These are phyloP conservation scores for Quercus alba DNA, from an alignment of 306 rosid species.

Conservation along the genomic window DNA sequence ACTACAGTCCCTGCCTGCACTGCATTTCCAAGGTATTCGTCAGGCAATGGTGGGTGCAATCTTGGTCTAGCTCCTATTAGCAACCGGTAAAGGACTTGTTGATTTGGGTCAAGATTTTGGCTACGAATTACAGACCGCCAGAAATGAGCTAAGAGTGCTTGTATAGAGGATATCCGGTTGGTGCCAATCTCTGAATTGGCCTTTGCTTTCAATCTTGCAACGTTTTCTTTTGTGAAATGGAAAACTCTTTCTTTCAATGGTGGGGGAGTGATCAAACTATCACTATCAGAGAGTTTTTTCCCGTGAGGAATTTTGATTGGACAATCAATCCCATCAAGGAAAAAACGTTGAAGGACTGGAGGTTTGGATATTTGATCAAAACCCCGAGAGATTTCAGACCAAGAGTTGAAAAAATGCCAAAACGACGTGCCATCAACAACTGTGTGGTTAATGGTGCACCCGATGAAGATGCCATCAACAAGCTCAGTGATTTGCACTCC, in stretches of 20 bases:
- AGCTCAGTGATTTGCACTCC: not conserved
- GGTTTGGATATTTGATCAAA: not conserved
- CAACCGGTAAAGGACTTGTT: not conserved
- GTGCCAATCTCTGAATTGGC: constrained; percentile 8
- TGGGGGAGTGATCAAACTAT: not conserved
- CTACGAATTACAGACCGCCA: not conserved
- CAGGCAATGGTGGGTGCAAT: not conserved
- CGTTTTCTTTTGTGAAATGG: not conserved
- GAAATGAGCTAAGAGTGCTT: constrained; percentile 6
- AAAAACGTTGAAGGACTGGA: not conserved
- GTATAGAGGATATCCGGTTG: not conserved
- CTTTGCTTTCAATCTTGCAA: not conserved
- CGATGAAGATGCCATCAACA: not conserved
- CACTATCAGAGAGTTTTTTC: too few species aligned
- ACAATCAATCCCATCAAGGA: not conserved
- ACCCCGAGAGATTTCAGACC: constrained; percentile 1
- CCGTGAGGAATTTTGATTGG: not conserved
- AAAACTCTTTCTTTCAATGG: not conserved
- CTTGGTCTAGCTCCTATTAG: not conserved
- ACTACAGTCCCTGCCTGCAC: not conserved
- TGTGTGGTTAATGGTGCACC: not conserved
- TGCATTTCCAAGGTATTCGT: not conserved
- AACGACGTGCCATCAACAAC: not conserved
- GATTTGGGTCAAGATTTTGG: not conserved
- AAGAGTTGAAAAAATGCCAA: not conserved